Conservation (phyloP, 2,329 filamentous ascomycete species). For the Myriosclerotinia scirpicola region DNA sequence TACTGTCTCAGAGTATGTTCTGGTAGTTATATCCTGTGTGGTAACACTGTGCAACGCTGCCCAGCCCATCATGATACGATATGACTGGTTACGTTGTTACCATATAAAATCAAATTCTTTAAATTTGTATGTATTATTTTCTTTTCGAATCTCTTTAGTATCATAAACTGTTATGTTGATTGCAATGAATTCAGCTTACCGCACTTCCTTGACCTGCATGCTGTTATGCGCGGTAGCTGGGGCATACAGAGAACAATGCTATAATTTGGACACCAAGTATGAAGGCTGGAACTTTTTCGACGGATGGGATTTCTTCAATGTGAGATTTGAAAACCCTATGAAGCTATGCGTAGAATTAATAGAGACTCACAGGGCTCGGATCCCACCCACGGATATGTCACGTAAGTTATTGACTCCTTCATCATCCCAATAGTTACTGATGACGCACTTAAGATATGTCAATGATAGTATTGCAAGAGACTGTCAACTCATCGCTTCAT, state of each 20-base stretch:
- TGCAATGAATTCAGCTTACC: background rate
- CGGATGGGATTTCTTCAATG: conserved; percentile 16
- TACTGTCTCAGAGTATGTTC: background rate
- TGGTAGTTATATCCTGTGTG: background rate
- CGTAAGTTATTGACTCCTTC: background rate
- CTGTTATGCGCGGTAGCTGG: background rate
- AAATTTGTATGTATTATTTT: background rate
- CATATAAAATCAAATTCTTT: background rate
- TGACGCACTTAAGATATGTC: conserved; percentile 4
- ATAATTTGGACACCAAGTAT: conserved; percentile 7
- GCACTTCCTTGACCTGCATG: background rate
- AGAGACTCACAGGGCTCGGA: background rate
- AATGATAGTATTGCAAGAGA: background rate
- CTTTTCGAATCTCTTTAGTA: background rate
- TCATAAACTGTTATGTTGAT: background rate
- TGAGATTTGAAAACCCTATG: background rate
- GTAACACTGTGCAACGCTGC: background rate
- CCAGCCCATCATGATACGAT: background rate
- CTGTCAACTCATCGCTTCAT: conserved; percentile 30
- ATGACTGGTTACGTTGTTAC: background rate
- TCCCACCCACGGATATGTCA: conserved; percentile 32
- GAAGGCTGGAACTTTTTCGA: conserved; percentile 8
- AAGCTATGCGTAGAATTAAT: background rate
- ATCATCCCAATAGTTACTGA: background rate
- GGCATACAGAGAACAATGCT: background rate